A percentile compares a stretch with the other conserved stretches of the same genome.
These are phyloP conservation scores for Trichoderma simmonsii DNA, from an alignment of 2,329 filamentous ascomycete species.

Conservation along the genomic window DNA sequence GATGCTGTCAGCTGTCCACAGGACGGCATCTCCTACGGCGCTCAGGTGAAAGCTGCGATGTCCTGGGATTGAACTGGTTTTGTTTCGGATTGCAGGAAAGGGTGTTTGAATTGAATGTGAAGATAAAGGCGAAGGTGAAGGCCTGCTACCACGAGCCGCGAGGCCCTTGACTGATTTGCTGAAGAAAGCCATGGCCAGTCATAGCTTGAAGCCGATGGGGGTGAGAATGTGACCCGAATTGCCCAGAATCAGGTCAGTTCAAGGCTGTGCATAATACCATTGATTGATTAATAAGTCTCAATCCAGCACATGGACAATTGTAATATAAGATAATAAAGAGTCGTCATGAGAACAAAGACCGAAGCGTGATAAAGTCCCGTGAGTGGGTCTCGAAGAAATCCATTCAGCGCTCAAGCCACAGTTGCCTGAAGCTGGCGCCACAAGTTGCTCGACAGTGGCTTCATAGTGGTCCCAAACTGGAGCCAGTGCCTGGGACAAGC, in stretches of 20 bases:
- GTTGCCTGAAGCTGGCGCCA: constrained; percentile 15
- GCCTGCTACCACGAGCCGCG: constrained; percentile 1
- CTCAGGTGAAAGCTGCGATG: constrained; percentile 35
- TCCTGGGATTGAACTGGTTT: neutral
- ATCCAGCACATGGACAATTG: neutral
- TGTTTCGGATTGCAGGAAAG: neutral
- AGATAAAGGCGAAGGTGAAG: neutral
- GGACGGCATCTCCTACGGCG: constrained; percentile 34
- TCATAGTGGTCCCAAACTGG: neutral
- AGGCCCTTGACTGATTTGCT: constrained; percentile 6
- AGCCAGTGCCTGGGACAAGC: constrained; percentile 10
- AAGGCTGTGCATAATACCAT: neutral
- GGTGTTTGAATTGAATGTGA: neutral
- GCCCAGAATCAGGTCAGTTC: neutral
- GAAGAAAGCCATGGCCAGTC: constrained; percentile 17
- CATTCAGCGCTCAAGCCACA: neutral
- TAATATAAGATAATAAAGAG: neutral
- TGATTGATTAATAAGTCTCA: neutral
- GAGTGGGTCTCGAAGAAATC: constrained; percentile 11
- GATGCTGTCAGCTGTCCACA: constrained; percentile 43
- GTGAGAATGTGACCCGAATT: neutral
- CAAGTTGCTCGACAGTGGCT: constrained; percentile 1
- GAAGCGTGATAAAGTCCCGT: constrained; percentile 14
- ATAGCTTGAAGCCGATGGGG: constrained; percentile 5
- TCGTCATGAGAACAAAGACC: constrained; percentile 7